Conservation (phyloP, 768 basidiomycete genomes). For the Agaricus blazei region DNA sequence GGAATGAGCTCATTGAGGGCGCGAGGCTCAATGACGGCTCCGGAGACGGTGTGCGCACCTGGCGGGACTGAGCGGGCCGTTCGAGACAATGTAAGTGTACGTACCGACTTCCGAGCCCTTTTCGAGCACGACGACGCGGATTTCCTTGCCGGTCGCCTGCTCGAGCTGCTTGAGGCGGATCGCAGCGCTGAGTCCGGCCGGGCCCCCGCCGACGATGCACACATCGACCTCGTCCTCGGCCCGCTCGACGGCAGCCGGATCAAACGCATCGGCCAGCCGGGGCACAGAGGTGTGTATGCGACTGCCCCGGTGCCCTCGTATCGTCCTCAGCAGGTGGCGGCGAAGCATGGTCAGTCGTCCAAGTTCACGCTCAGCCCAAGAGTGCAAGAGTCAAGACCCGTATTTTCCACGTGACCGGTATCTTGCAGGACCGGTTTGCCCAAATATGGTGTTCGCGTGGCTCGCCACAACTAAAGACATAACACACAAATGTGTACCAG, state of each 20-base stretch:
- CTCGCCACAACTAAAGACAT: too few species aligned
- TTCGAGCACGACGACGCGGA: constrained; percentile 91
- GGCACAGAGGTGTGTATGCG: not conserved
- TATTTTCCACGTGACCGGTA: too few species aligned
- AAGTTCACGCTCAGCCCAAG: not conserved
- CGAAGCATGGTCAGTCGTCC: not conserved
- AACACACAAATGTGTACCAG: too few species aligned
- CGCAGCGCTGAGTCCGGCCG: constrained; percentile 93
- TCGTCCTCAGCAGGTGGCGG: not conserved
- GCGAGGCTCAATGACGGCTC: constrained; percentile 90
- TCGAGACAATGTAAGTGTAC: not conserved
- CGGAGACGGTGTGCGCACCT: constrained; percentile 95
- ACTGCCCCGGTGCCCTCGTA: not conserved
- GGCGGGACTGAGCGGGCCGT: not conserved
- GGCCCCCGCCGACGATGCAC: constrained; percentile 94
- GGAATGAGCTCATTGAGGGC: constrained; percentile 90
- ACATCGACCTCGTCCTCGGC: constrained; percentile 93
- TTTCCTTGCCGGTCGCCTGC: constrained; percentile 67
- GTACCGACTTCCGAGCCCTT: constrained; percentile 90
- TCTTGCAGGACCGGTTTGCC: too few species aligned
- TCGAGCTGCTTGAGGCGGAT: constrained; percentile 94
- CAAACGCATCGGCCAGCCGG: constrained; percentile 23
- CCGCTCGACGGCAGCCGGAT: constrained; percentile 66
- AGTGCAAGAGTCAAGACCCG: not conserved
- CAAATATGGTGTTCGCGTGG: too few species aligned